These are phyloP conservation scores for Periconia digitata DNA, from an alignment of 2,329 filamentous ascomycete genomes.

Conservation along the genomic window DNA sequence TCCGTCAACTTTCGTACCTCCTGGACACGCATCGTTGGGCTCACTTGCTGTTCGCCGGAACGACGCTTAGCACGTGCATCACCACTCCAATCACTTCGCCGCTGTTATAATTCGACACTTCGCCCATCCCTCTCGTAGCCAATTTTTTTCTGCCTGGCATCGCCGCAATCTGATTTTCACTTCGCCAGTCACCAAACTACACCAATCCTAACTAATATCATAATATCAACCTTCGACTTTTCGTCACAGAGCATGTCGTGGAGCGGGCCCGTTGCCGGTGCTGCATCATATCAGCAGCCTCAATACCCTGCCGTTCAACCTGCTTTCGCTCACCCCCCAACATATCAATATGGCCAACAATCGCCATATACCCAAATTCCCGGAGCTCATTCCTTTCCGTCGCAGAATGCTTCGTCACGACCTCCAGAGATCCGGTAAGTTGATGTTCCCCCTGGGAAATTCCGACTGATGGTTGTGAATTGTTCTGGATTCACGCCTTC, in stretches of 20 bases:
- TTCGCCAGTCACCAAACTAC: neutral
- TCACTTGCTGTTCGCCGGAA: neutral
- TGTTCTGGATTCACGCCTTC: neutral
- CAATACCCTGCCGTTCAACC: constrained; percentile 30
- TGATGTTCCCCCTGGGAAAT: neutral
- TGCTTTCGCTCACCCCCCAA: constrained; percentile 28
- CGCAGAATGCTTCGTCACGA: constrained; percentile 21
- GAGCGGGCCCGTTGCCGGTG: constrained; percentile 36
- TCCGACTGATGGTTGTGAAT: neutral
- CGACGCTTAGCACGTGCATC: neutral
- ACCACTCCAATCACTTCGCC: too few relatives aligned
- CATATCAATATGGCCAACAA: constrained; percentile 36
- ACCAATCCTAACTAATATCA: neutral
- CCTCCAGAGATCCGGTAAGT: constrained; percentile 38
- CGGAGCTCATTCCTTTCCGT: constrained; percentile 24
- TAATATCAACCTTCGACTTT: neutral
- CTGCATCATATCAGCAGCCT: constrained; percentile 37
- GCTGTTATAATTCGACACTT: neutral
- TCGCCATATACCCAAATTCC: constrained; percentile 34
- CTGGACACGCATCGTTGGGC: neutral
- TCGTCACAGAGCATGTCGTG: constrained; percentile 36
- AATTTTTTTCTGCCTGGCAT: neutral
- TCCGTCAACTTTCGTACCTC: neutral
- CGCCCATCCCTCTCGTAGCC: neutral
- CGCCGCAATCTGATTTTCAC: too few relatives aligned